These are phyloP conservation scores for Cutaneotrichosporon sp. DNA, from an alignment of 1,284 basidiomycete genomes.

Conservation along the genomic window DNA sequence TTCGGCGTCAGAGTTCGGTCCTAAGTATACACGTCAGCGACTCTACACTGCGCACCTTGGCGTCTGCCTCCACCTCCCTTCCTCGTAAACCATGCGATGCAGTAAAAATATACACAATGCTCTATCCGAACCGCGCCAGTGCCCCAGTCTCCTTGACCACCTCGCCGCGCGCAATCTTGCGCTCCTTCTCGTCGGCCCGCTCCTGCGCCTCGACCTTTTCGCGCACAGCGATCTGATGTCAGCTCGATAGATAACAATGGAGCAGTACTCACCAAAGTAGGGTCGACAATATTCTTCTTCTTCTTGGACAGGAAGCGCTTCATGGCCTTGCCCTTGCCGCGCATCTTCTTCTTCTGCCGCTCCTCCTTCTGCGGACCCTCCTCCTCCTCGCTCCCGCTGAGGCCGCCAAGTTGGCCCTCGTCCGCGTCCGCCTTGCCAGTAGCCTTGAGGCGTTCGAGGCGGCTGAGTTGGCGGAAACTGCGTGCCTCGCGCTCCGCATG, in stretches of 20 bases:
- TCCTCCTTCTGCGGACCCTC: conserved; percentile 56
- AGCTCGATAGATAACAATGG: neutral
- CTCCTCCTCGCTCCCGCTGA: conserved; percentile 52
- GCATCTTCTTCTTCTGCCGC: conserved; percentile 72
- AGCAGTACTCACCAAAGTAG: conserved; percentile 64
- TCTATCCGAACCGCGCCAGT: conserved; percentile 37
- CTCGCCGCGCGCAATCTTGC: conserved; percentile 31
- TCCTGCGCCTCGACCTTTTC: conserved; percentile 40
- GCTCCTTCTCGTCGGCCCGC: conserved; percentile 33
- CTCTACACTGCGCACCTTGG: too few species aligned
- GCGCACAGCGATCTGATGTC: conserved; percentile 35
- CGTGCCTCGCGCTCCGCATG: conserved; percentile 58
- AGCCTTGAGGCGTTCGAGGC: conserved; percentile 68
- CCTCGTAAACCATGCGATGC: conserved; percentile 6
- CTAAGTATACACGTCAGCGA: neutral
- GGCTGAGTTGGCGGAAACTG: conserved; percentile 68
- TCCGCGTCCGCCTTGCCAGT: conserved; percentile 69
- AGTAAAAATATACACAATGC: conserved; percentile 4
- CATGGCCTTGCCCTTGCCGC: conserved; percentile 77
- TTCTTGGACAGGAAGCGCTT: conserved; percentile 78
- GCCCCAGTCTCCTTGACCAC: conserved; percentile 41
- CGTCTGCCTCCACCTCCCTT: neutral
- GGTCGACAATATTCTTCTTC: conserved; percentile 89
- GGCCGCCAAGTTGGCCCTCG: conserved; percentile 41
- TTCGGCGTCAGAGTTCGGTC: neutral